Evolutionary conservation across 805 yeast species (phyloP), one percentile per base, ranked within the genome.

Genomic region (Tetrapisispora phaffii): DNA sequence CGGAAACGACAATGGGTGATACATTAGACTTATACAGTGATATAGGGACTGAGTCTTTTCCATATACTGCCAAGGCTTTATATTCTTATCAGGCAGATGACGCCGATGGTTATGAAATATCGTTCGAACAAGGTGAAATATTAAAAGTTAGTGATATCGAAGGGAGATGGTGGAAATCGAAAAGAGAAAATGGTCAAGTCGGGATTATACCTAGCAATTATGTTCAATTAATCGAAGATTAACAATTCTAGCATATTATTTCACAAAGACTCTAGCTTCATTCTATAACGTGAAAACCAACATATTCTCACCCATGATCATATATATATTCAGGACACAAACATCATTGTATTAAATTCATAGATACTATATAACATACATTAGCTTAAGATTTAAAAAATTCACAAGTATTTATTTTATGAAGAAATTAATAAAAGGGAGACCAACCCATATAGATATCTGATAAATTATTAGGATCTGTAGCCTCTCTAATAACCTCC

Each of bases 121-220:
- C 95, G 5, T 93, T 90, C 58, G 79, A 74, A 51, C 87, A 89
- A 63, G 96, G 93, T 45, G 97, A 90, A 64, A 69, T 87, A n/a
- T 74, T 90, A 63, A 87, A 82, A 57, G 95, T 90, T 29, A 86
- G 86, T 54, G 97, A 90, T 59, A 86, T 87, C 46, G 85, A 85
- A 52, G 97, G 97, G 39, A 81, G 94, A 67, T 90, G 98, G 98
- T 90, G 97, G 97, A 96, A 88, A 67, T 97, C 96, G 34, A 79
- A 84, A 63, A 77, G 89, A 58, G 73, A 82, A 8, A 83, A 79
- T 54, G 98, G 98, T 29, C 93, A 88, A 62, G 84, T 87, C 37
- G 98, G 97, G 53, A 90, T 90, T 57, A 88, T 96, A 65, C 97
- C 98, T 42, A 82, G 95, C 56, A 93, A 90, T 65, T 90, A 90